These are phyloP conservation scores for Panicum hallii DNA, from an alignment of 202 grass and related monocot species.

Conservation along the genomic window DNA sequence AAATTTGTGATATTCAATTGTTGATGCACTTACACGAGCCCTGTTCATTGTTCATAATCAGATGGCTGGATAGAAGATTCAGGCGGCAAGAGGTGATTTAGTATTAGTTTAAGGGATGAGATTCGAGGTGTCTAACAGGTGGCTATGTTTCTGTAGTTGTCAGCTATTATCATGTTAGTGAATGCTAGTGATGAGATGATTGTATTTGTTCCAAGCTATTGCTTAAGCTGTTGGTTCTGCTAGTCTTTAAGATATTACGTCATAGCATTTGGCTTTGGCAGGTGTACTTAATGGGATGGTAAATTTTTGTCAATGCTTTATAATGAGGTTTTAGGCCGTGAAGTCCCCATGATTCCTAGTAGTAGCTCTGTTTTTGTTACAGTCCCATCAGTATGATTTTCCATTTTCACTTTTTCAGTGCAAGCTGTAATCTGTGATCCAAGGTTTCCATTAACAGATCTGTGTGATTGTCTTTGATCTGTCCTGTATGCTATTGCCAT, in stretches of 20 bases:
- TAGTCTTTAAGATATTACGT: background rate
- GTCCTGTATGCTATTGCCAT: background rate
- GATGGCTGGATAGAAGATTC: constrained; percentile 35
- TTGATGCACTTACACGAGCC: background rate
- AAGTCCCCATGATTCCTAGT: background rate
- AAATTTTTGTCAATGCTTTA: background rate
- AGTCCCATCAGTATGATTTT: background rate
- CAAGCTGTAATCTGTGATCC: background rate
- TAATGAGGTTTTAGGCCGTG: background rate
- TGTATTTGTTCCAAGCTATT: background rate
- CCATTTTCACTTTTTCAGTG: background rate
- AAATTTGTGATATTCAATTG: background rate
- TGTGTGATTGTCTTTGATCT: background rate
- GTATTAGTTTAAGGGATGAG: background rate
- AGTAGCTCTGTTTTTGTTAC: background rate
- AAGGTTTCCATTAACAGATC: background rate
- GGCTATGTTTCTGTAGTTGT: background rate
- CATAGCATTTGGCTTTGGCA: background rate
- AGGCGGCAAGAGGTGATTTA: background rate
- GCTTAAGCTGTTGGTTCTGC: background rate
- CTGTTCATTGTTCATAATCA: constrained; percentile 27
- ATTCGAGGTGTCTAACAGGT: background rate
- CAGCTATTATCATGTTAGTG: background rate
- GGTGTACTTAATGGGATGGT: background rate
- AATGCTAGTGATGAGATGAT: background rate